Percentiles rank a stretch among this genome's conserved stretches.
Evolutionary conservation across 805 yeast species (phyloP).

Genomic region (Ogataea glucozyma): DNA sequence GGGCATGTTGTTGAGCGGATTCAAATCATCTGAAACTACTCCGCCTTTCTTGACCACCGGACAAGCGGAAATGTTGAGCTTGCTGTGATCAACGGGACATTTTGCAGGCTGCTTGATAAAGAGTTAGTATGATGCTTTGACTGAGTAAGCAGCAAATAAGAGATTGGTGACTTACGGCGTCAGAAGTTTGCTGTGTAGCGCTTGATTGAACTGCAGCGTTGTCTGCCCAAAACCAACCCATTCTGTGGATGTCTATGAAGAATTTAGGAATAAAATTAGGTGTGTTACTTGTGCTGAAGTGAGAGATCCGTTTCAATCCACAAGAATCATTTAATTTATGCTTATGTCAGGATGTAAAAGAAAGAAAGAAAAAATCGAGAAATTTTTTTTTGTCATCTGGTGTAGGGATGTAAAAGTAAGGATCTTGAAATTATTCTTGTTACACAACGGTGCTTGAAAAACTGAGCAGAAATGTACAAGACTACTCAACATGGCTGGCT

Average conservation of each 20-base stretch:
- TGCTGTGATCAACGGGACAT: constrained; percentile 33
- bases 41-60: constrained; percentile 38
- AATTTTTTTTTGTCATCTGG: not conserved
- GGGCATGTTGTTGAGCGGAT: constrained; percentile 92
- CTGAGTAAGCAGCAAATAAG: too few species aligned
- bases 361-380: constrained; percentile 2
- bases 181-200: not conserved
- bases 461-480: too few species aligned
- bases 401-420: not conserved
- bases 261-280: not conserved
- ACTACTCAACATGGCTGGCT: too few species aligned
- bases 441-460: too few species aligned
- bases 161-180: constrained; percentile 1
- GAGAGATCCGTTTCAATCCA: not conserved
- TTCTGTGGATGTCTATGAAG: too few species aligned
- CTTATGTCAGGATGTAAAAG: constrained; percentile 4
- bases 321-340: not conserved
- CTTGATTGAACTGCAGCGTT: constrained; percentile 7
- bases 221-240: constrained; percentile 92
- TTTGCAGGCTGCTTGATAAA: constrained; percentile 13
- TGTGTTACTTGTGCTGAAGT: not conserved
- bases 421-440: too few species aligned
- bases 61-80: constrained; percentile 26
- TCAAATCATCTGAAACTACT: constrained; percentile 42
- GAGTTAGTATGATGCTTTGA: constrained; percentile 2